phyloP scores from a whole-genome alignment of 257 asterid species.

The Apocynum venetum region DNA sequence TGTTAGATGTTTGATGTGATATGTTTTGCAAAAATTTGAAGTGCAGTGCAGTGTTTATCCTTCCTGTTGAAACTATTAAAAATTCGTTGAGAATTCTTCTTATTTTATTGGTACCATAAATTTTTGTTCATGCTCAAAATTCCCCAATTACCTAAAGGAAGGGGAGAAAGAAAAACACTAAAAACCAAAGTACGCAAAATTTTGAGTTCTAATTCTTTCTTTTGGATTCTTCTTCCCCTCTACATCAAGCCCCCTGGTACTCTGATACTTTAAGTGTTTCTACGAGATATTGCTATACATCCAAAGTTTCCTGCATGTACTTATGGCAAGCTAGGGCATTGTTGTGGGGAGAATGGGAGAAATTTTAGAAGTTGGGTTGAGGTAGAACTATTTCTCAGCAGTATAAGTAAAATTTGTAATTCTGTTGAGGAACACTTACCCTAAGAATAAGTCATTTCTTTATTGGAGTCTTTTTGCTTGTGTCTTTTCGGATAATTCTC shows the following conservation, averaged over 20 bases:
- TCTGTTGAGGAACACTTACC: neutral
- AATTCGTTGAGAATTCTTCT: neutral
- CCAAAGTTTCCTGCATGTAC: neutral
- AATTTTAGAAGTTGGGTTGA: neutral
- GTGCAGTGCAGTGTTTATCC: neutral
- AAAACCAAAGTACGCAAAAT: neutral
- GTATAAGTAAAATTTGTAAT: neutral
- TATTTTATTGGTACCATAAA: neutral
- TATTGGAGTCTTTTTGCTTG: neutral
- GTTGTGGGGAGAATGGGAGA: neutral
- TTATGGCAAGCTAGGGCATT: neutral
- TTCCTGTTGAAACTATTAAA: neutral
- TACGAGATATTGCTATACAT: neutral
- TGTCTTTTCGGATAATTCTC: neutral
- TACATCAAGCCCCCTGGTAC: neutral
- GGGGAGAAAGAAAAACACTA: neutral
- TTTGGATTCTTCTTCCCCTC: neutral
- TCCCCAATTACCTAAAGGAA: neutral
- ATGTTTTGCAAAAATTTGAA: neutral
- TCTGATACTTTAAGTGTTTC: neutral
- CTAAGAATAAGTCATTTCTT: neutral
- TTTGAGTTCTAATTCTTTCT: neutral
- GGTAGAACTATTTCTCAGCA: neutral
- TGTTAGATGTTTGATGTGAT: neutral
- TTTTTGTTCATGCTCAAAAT: neutral